Evolutionary conservation across 495 filamentous ascomycete species (phyloP).

Genomic region (Lentithecium fluviatile): DNA sequence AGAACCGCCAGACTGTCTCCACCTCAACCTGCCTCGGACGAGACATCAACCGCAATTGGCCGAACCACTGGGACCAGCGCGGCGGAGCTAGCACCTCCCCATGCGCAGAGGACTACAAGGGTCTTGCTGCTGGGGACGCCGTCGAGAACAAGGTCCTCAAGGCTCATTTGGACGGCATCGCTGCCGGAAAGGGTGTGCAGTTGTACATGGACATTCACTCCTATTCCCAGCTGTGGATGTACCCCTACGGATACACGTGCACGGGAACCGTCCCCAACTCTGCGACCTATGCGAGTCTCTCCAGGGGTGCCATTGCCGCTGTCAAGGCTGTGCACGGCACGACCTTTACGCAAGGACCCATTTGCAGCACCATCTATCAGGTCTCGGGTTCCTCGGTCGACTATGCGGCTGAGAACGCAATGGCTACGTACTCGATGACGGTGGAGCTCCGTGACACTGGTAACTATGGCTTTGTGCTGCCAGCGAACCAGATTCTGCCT

Average conservation of each 20-base stretch:
- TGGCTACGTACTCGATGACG: conserved; percentile 56
- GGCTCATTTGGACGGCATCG: conserved; percentile 45
- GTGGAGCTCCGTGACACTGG: conserved; percentile 55
- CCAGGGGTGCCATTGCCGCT: conserved; percentile 37
- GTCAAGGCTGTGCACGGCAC: conserved; percentile 51
- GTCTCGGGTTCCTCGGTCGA: conserved; percentile 57
- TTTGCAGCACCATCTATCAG: conserved; percentile 60
- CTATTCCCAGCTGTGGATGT: conserved; percentile 56
- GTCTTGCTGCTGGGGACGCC: conserved; percentile 48
- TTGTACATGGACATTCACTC: conserved; percentile 63
- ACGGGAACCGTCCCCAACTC: conserved; percentile 46
- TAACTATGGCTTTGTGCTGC: conserved; percentile 57
- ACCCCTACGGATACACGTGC: conserved; percentile 52
- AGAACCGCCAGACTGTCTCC: conserved; percentile 55
- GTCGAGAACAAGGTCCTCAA: conserved; percentile 52
- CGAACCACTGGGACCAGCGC: conserved; percentile 51
- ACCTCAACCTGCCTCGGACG: conserved; percentile 53
- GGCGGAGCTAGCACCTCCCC: conserved; percentile 55
- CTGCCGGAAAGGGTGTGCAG: conserved; percentile 51
- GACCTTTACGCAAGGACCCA: conserved; percentile 49
- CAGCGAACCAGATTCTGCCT: conserved; percentile 56
- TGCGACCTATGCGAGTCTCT: conserved; percentile 39
- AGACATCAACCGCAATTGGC: conserved; percentile 67
- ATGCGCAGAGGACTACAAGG: conserved; percentile 56
- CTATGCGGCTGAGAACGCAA: conserved; percentile 53